These are phyloP conservation scores for Chytridium lagenaria DNA, from an alignment of 371 early-diverging fungal species.

Conservation along the genomic window DNA sequence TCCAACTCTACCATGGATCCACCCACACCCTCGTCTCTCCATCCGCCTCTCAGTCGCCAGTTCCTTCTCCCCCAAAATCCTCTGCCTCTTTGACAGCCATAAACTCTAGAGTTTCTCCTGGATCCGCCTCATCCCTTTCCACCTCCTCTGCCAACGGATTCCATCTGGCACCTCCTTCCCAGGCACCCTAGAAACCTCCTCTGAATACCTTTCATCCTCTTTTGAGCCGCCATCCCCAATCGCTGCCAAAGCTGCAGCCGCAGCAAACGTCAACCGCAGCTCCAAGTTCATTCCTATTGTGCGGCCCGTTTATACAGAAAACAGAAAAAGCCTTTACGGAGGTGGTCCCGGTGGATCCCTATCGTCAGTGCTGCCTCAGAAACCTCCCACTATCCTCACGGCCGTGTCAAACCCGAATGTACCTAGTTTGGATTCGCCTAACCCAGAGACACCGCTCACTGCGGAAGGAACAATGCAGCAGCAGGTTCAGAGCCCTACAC, in stretches of 20 bases:
- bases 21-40: not conserved
- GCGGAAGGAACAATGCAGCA: not conserved
- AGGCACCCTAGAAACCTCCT: too few relatives aligned
- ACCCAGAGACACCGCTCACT: not conserved
- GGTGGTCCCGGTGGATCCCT: not conserved
- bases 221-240: not conserved
- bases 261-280: conserved; percentile 9
- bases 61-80: not conserved
- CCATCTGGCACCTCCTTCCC: not conserved
- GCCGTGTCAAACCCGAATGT: not conserved
- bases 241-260: not conserved
- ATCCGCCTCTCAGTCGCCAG: not conserved
- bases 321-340: not conserved
- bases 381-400: not conserved
- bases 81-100: not conserved
- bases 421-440: too few relatives aligned
- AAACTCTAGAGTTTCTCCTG: too few relatives aligned
- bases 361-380: not conserved
- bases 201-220: too few relatives aligned
- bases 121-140: not conserved
- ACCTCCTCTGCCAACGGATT: not conserved
- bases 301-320: conserved; percentile 16
- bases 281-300: conserved; percentile 22
- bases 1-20: not conserved
- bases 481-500: not conserved